A percentile compares a stretch with the other conserved stretches of the same genome.
Evolutionary conservation across 2,329 filamentous ascomycete genomes (phyloP).

Genomic region (Cadophora sp.): DNA sequence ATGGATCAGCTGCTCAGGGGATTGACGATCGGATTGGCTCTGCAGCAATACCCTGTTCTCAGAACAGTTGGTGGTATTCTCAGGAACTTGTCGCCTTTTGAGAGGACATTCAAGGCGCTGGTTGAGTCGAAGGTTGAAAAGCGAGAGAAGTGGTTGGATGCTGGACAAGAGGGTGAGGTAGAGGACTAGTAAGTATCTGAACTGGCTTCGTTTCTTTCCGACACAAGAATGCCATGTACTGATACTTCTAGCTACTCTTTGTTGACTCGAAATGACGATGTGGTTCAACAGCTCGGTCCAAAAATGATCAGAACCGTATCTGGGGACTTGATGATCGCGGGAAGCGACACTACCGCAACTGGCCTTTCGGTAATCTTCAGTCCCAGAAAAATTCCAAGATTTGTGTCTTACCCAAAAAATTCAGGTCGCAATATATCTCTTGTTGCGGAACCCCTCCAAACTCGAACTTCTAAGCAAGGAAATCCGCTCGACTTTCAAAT

Average conservation of each 20-base stretch:
- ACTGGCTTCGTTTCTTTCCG: not conserved
- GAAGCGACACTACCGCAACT: conserved; percentile 29
- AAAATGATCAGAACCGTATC: conserved; percentile 16
- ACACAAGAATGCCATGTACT: not conserved
- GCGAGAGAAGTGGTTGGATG: not conserved
- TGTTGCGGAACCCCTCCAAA: conserved; percentile 17
- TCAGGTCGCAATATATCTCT: conserved; percentile 11
- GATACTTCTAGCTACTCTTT: conserved; percentile 8
- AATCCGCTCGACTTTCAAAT: conserved; percentile 15
- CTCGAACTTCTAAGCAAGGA: conserved; percentile 17
- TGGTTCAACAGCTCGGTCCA: conserved; percentile 15
- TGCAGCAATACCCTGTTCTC: not conserved
- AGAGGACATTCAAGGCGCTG: not conserved
- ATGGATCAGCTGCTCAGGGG: not conserved
- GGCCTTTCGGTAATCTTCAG: conserved; percentile 23
- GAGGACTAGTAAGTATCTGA: not conserved
- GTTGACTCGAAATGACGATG: conserved; percentile 22
- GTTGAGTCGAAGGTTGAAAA: not conserved
- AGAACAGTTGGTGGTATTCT: not conserved
- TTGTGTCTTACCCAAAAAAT: not conserved
- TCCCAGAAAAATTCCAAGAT: conserved; percentile 26
- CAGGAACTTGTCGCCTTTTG: not conserved
- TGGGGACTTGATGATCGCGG: conserved; percentile 25
- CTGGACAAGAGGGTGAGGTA: not conserved
- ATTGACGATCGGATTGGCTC: not conserved